Evolutionary conservation across 1,139 yeast genomes (phyloP).

Genomic region (Wickerhamomyces sp.): DNA sequence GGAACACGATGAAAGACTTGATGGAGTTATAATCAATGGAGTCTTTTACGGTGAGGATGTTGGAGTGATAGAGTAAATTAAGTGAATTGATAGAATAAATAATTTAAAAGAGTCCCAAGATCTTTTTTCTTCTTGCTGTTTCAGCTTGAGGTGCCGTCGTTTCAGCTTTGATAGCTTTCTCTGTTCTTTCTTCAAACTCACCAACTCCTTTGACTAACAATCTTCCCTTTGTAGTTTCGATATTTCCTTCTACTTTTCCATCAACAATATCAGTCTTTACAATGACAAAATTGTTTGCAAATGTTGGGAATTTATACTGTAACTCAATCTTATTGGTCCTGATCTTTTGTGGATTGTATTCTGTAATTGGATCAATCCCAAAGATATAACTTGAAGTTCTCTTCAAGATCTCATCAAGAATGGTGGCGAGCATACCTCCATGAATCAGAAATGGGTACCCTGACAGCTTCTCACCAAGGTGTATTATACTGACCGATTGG

Average conservation of each 20-base stretch:
- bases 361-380: conserved; percentile 25
- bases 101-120: background rate
- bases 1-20: conserved; percentile 63
- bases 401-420: conserved; percentile 71
- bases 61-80: too few relatives aligned
- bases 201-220: conserved; percentile 40
- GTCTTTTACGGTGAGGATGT: conserved; percentile 11
- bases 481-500: conserved; percentile 64
- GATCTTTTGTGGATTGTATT: conserved; percentile 34
- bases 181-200: conserved; percentile 22
- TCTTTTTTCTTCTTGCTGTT: background rate
- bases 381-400: conserved; percentile 45
- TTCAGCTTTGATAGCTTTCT: too few relatives aligned
- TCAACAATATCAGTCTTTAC: conserved; percentile 41
- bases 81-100: background rate
- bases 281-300: conserved; percentile 74
- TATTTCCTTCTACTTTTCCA: conserved; percentile 36
- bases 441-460: conserved; percentile 88
- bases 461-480: conserved; percentile 72
- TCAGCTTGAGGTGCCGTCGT: background rate
- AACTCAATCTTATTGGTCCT: conserved; percentile 37
- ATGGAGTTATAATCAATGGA: conserved; percentile 48
- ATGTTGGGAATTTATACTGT: conserved; percentile 65
- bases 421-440: conserved; percentile 84
- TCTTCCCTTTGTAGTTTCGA: conserved; percentile 35